Conservation (phyloP, 768 basidiomycete genomes). For the Auriculariales sp. region DNA sequence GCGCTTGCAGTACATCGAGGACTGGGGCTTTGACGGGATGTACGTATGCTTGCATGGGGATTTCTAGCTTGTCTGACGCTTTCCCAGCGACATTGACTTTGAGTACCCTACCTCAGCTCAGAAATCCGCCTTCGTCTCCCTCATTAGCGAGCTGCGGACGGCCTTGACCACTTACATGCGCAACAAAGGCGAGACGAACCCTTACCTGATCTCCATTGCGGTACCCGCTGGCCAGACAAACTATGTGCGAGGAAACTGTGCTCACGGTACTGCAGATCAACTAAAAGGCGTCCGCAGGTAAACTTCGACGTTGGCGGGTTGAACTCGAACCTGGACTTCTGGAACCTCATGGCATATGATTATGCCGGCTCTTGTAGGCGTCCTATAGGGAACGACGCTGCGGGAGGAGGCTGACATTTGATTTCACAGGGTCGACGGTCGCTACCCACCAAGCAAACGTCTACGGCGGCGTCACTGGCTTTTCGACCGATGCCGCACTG, state of each 20-base stretch:
- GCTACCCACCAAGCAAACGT: slow-evolving; percentile 49
- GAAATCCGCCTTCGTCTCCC: slow-evolving; percentile 51
- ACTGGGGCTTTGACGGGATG: slow-evolving; percentile 77
- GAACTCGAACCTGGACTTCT: slow-evolving; percentile 51
- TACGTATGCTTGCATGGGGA: slow-evolving; percentile 14
- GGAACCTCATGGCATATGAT: slow-evolving; percentile 24
- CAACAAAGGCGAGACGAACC: slow-evolving; percentile 43
- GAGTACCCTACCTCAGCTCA: slow-evolving; percentile 56
- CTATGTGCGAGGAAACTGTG: too few relatives aligned
- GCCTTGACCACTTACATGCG: slow-evolving; percentile 44
- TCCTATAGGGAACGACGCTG: neutral
- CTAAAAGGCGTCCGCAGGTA: too few relatives aligned
- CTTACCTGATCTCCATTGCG: slow-evolving; percentile 49
- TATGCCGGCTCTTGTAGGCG: neutral
- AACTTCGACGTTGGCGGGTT: slow-evolving; percentile 47
- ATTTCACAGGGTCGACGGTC: slow-evolving; percentile 20
- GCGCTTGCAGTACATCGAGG: slow-evolving; percentile 14
- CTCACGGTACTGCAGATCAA: too few relatives aligned
- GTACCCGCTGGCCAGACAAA: slow-evolving; percentile 49
- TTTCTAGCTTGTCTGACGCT: neutral
- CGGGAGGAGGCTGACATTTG: neutral
- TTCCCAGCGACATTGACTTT: slow-evolving; percentile 65
- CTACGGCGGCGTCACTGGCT: slow-evolving; percentile 47
- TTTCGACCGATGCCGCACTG: slow-evolving; percentile 56
- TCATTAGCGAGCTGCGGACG: slow-evolving; percentile 45